Evolutionary conservation across 495 filamentous ascomycete genomes (phyloP).

Genomic region (Lasiosphaeris hirsuta): DNA sequence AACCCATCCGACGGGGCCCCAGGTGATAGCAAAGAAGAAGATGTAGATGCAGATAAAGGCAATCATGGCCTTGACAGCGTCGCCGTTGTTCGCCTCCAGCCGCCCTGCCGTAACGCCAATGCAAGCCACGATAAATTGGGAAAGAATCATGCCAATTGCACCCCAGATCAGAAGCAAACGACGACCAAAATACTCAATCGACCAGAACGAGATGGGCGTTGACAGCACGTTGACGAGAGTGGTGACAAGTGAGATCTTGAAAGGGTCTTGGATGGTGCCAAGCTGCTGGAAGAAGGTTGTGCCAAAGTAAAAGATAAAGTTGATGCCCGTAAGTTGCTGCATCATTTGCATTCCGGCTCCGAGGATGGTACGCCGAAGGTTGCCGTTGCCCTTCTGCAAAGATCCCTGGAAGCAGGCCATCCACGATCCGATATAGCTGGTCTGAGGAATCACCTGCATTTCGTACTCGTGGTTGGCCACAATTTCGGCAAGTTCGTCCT

Average conservation of each 20-base stretch:
- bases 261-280: constrained; percentile 67
- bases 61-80: constrained; percentile 60
- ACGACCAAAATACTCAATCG: constrained; percentile 76
- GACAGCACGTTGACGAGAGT: constrained; percentile 82
- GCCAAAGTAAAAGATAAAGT: constrained; percentile 90
- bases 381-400: constrained; percentile 48
- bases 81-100: constrained; percentile 48
- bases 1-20: constrained; percentile 78
- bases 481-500: constrained; percentile 74
- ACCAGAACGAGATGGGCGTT: constrained; percentile 75
- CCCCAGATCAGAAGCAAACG: constrained; percentile 74
- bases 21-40: constrained; percentile 74
- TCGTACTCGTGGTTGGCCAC: constrained; percentile 81
- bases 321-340: constrained; percentile 71
- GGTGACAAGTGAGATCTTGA: constrained; percentile 74
- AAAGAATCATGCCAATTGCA: constrained; percentile 71
- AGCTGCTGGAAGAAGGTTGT: constrained; percentile 75
- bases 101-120: constrained; percentile 57
- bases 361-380: constrained; percentile 69
- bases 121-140: constrained; percentile 79
- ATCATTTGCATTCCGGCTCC: constrained; percentile 69
- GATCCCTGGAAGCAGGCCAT: constrained; percentile 60
- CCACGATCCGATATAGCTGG: constrained; percentile 64
- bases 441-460: constrained; percentile 57
- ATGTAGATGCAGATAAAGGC: constrained; percentile 82